Base-by-base conservation (phyloP, 192 early-diverging fungal species). In the Podila epicladia region DNA sequence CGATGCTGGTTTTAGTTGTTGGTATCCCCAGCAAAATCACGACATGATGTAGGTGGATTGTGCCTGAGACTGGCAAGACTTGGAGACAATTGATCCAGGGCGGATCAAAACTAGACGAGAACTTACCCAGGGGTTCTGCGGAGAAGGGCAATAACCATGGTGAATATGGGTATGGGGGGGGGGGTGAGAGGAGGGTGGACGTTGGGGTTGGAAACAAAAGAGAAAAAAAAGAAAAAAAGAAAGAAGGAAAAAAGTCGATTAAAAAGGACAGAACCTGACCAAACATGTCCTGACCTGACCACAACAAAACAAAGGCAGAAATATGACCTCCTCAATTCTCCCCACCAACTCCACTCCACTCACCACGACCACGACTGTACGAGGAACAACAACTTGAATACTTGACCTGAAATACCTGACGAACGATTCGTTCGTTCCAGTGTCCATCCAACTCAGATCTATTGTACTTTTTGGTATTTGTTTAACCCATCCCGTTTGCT, bases 51-150 rank as follows among this genome's bases (percentile, higher is more conserved):
- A 3, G 12, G 13, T 45, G 41, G 41, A 17, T 45, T 12, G 41
- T 45, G 41, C 41, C 41, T 17, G 41, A 45, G 2, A 45, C 8
- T 45, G 41, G 35, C 35, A 6, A 11, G 41, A 12, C 41, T 4
- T 13, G 41, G 41, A 17, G 3, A 17, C 3, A 45, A 45, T 17
- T 45, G 41, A 45, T 45, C 41, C 41, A 45, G 41, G 41, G 41
- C 41, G 41, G 53, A 61, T 45, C 41, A 26, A 31, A 20, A 61
- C 59, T 17, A 61, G 59, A 2, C 12, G 29, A 26, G 53, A 24
- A 55, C 67, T 69, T 69, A 69, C 67, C 67, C 67, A 60, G 67
- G 67, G 35, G 72, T 62, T 74, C 72, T 74, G 58, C 72, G 72
- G 50, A 74, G 64, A n/a, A 74, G 65, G 41, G 53, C 53, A 55